Evolutionary conservation across 345 rosid species (phyloP).

Genomic region (Mercurialis annua): DNA sequence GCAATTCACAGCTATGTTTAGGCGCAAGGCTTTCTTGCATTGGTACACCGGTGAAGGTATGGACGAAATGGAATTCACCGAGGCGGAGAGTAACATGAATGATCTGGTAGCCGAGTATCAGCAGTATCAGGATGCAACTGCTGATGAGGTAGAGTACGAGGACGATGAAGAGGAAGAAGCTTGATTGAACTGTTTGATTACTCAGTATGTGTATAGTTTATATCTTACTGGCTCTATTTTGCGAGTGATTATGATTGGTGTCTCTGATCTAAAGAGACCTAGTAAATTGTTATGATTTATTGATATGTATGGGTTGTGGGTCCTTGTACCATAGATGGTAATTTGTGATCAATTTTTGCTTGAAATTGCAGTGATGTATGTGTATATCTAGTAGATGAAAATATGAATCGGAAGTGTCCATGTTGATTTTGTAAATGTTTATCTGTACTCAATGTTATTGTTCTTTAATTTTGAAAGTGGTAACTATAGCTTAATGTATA

Average conservation of each 20-base stretch:
- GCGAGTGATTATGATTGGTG: conserved; percentile 16
- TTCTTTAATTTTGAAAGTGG: no score
- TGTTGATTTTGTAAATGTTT: neutral
- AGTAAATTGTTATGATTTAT: neutral
- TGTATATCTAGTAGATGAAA: conserved; percentile 4
- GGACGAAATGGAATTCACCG: conserved; percentile 26
- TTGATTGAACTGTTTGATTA: conserved; percentile 3
- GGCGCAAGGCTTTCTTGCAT: conserved; percentile 32
- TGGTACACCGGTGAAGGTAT: conserved; percentile 26
- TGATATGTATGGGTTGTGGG: neutral
- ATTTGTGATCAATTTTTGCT: conserved; percentile 5
- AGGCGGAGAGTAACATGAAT: conserved; percentile 27
- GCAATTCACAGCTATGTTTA: conserved; percentile 28
- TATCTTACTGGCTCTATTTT: conserved; percentile 8
- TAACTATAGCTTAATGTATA: no score
- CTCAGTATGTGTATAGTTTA: conserved; percentile 10
- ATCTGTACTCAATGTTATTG: no score
- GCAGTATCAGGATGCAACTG: conserved; percentile 29
- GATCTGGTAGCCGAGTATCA: conserved; percentile 27
- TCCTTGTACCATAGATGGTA: conserved; percentile 3
- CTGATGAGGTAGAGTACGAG: conserved; percentile 22
- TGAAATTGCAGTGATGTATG: neutral
- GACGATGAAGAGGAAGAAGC: conserved; percentile 19
- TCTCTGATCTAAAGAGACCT: neutral
- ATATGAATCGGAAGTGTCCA: neutral